Percentiles rank a stretch among this genome's conserved stretches.
Evolutionary conservation across 176 grass and related monocot genomes (phyloP).

Genomic region (Poa annua): DNA sequence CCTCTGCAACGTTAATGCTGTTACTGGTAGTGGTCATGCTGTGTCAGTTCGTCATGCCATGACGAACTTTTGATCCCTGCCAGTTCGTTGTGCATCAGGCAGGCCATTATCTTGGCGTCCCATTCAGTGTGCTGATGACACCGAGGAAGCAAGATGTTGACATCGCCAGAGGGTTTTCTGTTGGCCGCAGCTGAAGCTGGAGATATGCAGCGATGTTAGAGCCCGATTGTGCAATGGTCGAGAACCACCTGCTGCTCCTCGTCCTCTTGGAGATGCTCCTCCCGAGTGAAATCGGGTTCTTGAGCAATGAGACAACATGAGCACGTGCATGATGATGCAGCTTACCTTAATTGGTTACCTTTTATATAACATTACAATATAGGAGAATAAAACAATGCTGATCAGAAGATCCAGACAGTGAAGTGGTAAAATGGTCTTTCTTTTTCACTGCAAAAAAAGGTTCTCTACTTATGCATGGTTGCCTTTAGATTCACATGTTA

Average conservation of each 20-base stretch:
- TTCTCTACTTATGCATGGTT: not conserved
- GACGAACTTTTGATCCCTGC: not conserved
- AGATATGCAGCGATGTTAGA: not conserved
- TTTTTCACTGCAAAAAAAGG: not conserved
- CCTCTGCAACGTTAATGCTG: too few relatives aligned
- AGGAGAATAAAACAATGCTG: not conserved
- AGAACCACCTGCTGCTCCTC: not conserved
- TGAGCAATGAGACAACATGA: not conserved
- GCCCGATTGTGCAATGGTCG: too few relatives aligned
- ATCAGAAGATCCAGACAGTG: not conserved
- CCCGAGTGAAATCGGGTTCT: not conserved
- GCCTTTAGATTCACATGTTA: too few relatives aligned
- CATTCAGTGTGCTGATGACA: not conserved
- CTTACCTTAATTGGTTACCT: not conserved
- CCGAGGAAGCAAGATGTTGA: not conserved
- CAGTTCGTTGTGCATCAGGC: not conserved
- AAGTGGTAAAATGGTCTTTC: not conserved
- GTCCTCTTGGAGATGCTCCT: not conserved
- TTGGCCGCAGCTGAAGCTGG: not conserved
- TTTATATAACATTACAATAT: not conserved
- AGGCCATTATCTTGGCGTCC: not conserved
- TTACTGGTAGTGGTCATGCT: not conserved
- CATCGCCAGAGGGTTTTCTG: not conserved
- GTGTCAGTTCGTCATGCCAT: not conserved
- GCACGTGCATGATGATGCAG: not conserved